These are phyloP conservation scores for Gracilaria gracilis DNA, from an alignment of 23 red algal species.

Conservation along the genomic window DNA sequence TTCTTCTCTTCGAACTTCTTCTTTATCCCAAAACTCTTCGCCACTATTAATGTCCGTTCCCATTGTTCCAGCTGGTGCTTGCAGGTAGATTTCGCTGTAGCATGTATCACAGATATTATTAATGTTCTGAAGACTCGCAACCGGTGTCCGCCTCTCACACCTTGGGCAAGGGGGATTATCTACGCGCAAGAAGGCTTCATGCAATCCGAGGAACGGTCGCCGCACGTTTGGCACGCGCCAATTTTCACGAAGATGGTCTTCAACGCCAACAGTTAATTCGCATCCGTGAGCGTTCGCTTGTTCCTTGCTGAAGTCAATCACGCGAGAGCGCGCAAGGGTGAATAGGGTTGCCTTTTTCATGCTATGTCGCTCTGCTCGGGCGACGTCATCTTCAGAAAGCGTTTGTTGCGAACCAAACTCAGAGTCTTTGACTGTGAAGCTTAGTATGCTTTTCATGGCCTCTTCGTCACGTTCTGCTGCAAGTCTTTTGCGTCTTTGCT, in stretches of 20 bases:
- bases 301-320: slow-evolving; percentile 35
- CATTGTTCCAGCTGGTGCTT: not conserved
- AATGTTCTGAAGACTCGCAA: not conserved
- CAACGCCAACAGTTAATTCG: slow-evolving; percentile 24
- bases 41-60: slow-evolving; percentile 2
- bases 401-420: not conserved
- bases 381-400: not conserved
- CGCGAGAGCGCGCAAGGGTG: slow-evolving; percentile 15
- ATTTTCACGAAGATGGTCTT: not conserved
- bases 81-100: slow-evolving; percentile 56
- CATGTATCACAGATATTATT: slow-evolving; percentile 28
- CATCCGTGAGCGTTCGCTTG: not conserved
- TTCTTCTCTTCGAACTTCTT: slow-evolving; percentile 4
- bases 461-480: slow-evolving; percentile 29
- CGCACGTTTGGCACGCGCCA: slow-evolving; percentile 27
- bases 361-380: not conserved
- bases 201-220: slow-evolving; percentile 40
- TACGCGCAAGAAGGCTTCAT: slow-evolving; percentile 17
- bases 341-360: slow-evolving; percentile 1
- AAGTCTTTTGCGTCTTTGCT: slow-evolving; percentile 28
- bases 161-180: slow-evolving; percentile 43
- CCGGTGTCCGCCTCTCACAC: slow-evolving; percentile 1
- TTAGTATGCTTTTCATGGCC: not conserved
- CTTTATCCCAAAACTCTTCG: slow-evolving; percentile 14
- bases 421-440: not conserved